Base-by-base conservation (phyloP, 2,329 filamentous ascomycete genomes). In the Teratosphaeria viscida region DNA sequence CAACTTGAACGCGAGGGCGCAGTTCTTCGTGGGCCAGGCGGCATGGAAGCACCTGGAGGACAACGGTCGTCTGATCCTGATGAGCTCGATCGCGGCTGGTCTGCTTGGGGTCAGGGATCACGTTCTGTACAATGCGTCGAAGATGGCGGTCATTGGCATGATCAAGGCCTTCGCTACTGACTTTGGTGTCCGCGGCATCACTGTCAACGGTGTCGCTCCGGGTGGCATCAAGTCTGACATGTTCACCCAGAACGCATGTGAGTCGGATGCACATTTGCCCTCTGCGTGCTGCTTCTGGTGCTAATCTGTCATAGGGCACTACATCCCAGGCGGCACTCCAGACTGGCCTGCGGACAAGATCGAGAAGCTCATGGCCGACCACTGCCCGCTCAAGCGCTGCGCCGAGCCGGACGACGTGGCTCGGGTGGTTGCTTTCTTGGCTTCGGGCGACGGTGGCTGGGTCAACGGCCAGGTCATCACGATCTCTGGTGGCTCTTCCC, bases 1-100 rank as follows among this genome's bases (percentile, higher is more conserved):
- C 77, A 79, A 77, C 75, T 75, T 88, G 71, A 88, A 88, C 75
- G 81, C 85, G 6, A 78, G 84, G 8, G 85, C 85, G 54, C 85
- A 90, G 75, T 90, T 90, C 79, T 90, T 90, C 73, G 86, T 90
- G 57, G 87, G 86, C 23, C 86, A 89, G 76, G 84, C 88, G 60
- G 88, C 83, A 6, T 87, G 87, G 74, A 86, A 86, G 76, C 78
- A 89, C 75, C 81, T 89, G 64, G 80, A 85, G 70, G 78, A 82
- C 53, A 85, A 87, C 60, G 88, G 88, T 35, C 81, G 88, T 54
- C 82, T 92, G 66, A 86, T 91, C 73, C 78, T 91, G 64, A 90
- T 88, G 84, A 83, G 81, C 34, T 86, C 82, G 60, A 89, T 89
- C 72, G 86, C 86, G 74, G 86, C 71, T 4, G 82, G 83, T 63